phyloP scores from a whole-genome alignment of 257 asterid species.

The Cordia subcordata region DNA sequence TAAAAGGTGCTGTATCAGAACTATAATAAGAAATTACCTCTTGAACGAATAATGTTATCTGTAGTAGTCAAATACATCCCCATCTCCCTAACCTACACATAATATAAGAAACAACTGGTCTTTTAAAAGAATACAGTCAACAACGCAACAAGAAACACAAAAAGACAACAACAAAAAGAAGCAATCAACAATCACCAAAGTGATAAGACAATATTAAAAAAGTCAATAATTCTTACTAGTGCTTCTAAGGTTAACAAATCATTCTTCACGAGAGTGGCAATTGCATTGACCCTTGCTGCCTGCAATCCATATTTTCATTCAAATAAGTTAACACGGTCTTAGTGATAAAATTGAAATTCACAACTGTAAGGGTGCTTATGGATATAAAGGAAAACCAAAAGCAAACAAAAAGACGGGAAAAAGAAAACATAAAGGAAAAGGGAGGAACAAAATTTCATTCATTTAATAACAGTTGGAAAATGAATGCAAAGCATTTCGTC shows the following conservation, averaged over 20 bases:
- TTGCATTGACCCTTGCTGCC: conserved; percentile 60
- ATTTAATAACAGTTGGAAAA: too few relatives aligned
- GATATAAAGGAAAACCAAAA: neutral
- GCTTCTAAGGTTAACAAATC: conserved; percentile 57
- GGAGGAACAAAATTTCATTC: too few relatives aligned
- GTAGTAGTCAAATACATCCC: conserved; percentile 90
- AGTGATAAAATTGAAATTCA: neutral
- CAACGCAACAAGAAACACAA: neutral
- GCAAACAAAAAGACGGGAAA: too few relatives aligned
- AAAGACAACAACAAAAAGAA: neutral
- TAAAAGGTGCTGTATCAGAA: neutral
- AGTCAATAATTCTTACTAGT: conserved; percentile 38
- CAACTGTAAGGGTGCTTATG: neutral
- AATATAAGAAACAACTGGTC: neutral
- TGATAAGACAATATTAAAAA: neutral
- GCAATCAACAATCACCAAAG: neutral
- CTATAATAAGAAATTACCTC: conserved; percentile 42
- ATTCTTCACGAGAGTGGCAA: conserved; percentile 53
- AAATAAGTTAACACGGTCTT: neutral
- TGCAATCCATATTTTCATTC: conserved; percentile 30
- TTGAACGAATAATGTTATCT: conserved; percentile 61
- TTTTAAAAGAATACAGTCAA: neutral
- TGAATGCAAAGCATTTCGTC: too few relatives aligned
- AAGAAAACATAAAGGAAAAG: too few relatives aligned
- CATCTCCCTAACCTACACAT: conserved; percentile 80